phyloP scores from a whole-genome alignment of 306 rosid genomes.

The Hippophae tibetana region DNA sequence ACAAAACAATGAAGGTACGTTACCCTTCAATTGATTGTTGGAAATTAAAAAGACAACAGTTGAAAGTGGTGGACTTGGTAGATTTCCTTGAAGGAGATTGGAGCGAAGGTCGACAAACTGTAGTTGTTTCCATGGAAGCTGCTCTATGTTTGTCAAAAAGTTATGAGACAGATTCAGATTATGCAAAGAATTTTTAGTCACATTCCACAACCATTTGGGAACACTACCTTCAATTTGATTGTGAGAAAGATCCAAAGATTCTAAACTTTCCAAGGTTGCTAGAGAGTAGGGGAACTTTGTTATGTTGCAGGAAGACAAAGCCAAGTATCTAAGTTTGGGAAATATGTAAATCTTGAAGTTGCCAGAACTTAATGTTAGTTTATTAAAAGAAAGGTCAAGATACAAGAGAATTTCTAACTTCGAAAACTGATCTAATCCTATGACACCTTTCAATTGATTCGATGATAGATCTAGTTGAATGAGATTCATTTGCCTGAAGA shows the following conservation, averaged over 20 bases:
- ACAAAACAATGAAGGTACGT: neutral
- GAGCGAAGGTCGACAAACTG: neutral
- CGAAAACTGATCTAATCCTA: too few relatives aligned
- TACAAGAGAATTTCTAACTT: neutral
- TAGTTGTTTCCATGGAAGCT: neutral
- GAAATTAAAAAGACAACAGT: neutral
- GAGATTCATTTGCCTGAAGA: too few relatives aligned
- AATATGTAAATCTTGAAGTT: neutral
- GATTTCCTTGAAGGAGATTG: neutral
- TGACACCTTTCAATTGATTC: too few relatives aligned
- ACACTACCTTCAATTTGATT: conserved; percentile 4
- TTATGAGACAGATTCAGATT: conserved; percentile 2
- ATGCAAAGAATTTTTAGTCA: neutral
- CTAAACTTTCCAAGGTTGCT: neutral
- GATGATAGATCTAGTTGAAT: too few relatives aligned
- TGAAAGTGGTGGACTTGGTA: conserved; percentile 2
- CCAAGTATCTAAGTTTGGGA: neutral
- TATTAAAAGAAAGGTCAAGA: neutral
- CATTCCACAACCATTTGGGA: conserved; percentile 5
- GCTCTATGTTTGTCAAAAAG: neutral
- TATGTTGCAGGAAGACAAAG: conserved; percentile 1
- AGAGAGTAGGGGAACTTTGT: neutral
- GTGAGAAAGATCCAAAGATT: neutral
- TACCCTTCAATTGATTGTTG: neutral
- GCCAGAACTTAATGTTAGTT: neutral